These are phyloP conservation scores for Fusarium acutatum DNA, from an alignment of 2,329 filamentous ascomycete genomes.

Conservation along the genomic window DNA sequence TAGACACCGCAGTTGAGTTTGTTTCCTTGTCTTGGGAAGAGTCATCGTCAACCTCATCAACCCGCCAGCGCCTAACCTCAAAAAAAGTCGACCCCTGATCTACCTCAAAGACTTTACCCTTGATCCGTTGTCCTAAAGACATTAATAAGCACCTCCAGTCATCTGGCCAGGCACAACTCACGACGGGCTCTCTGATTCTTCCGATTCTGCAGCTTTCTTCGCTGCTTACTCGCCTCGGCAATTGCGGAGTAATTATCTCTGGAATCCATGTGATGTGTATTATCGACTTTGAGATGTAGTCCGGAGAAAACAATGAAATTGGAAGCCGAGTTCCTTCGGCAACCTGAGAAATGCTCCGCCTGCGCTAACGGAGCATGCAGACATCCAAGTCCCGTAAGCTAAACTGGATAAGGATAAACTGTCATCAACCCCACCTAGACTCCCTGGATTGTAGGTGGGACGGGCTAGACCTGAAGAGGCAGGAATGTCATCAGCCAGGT, in stretches of 20 bases:
- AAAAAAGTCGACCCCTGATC: fast-evolving
- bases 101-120: neutral
- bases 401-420: neutral
- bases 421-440: neutral
- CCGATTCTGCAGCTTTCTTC: neutral
- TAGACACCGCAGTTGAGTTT: fast-evolving
- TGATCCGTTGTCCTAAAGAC: neutral
- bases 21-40: fast-evolving
- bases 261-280: fast-evolving
- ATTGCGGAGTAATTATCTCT: neutral
- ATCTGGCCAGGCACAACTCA: neutral
- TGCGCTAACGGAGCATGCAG: fast-evolving
- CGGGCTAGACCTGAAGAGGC: neutral
- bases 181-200: conserved; percentile 2
- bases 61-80: neutral
- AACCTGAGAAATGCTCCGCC: too few species aligned
- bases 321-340: too few species aligned
- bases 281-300: too few species aligned
- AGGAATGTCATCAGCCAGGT: neutral
- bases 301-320: neutral
- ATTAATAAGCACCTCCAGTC: neutral
- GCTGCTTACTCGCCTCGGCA: neutral
- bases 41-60: neutral
- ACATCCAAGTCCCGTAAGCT: neutral
- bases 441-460: fast-evolving